phyloP scores from a whole-genome alignment of 441 rosid species.

The Adansonia grandidieri region DNA sequence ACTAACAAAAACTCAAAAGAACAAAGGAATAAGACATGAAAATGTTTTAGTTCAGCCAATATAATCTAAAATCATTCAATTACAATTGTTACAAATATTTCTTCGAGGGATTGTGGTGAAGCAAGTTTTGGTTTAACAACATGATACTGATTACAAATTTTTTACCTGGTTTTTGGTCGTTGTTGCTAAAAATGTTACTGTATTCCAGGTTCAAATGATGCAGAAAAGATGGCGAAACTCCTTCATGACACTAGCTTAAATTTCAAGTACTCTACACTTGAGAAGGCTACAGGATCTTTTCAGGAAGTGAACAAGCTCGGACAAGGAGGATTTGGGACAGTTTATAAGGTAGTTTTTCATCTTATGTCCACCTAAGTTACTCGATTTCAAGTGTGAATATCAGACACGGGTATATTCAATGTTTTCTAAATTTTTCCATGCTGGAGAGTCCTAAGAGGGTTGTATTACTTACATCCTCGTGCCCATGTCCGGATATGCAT shows the following conservation, averaged over 20 bases:
- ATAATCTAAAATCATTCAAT: background rate
- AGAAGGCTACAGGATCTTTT: constrained; percentile 85
- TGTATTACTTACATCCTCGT: too few relatives aligned
- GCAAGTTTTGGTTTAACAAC: background rate
- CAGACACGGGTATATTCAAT: too few relatives aligned
- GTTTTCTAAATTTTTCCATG: too few relatives aligned
- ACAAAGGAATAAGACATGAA: background rate
- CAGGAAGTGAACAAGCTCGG: constrained; percentile 77
- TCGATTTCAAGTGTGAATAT: too few relatives aligned
- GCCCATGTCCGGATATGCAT: too few relatives aligned
- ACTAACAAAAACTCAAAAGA: background rate
- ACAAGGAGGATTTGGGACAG: constrained; percentile 97
- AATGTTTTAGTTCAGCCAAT: background rate
- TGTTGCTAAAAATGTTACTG: background rate
- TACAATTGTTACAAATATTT: background rate
- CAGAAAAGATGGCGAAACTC: constrained; percentile 63
- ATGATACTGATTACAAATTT: background rate
- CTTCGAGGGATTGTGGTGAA: background rate
- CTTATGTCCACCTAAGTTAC: background rate
- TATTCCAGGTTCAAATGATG: constrained; percentile 68
- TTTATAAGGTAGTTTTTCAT: constrained; percentile 64
- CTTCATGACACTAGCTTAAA: constrained; percentile 80
- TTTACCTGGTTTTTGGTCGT: background rate
- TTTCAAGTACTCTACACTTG: constrained; percentile 87
- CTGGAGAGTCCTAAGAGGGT: too few relatives aligned